Percentiles rank a stretch among this genome's conserved stretches.
Conservation (phyloP, 2,329 filamentous ascomycete species). For the Metarhizium sp. region DNA sequence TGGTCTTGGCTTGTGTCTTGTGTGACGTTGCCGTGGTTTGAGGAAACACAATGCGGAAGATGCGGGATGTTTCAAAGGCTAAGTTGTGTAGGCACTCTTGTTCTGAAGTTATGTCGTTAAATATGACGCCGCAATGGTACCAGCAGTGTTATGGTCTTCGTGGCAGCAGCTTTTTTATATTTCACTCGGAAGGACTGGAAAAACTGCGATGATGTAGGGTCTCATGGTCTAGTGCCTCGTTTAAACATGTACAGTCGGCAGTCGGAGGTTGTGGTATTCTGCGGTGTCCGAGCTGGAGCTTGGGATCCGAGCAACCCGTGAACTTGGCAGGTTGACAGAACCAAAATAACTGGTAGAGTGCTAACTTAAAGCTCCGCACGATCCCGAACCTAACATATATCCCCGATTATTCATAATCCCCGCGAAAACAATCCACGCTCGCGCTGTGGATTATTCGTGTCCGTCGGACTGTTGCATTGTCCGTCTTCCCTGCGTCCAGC, state of each 20-base stretch:
- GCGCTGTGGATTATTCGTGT: background rate
- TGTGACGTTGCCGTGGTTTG: background rate
- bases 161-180: too few species aligned
- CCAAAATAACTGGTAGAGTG: background rate
- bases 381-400: background rate
- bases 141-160: too few species aligned
- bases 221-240: too few species aligned
- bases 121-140: too few species aligned
- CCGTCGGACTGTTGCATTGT: background rate
- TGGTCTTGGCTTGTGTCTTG: background rate
- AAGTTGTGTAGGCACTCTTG: background rate
- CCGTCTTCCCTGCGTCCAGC: background rate
- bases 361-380: background rate
- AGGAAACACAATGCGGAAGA: background rate
- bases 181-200: too few species aligned
- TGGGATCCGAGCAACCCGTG: constrained; percentile 2
- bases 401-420: background rate
- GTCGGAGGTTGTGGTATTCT: background rate
- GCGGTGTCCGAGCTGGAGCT: constrained; percentile 1
- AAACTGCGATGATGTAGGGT: too few species aligned
- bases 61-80: background rate
- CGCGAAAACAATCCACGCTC: background rate
- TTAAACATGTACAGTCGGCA: background rate
- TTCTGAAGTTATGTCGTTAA: too few species aligned
- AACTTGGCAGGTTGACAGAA: background rate